These are phyloP conservation scores for Kwoniella dendrophila DNA, from an alignment of 768 basidiomycete genomes.

Conservation along the genomic window DNA sequence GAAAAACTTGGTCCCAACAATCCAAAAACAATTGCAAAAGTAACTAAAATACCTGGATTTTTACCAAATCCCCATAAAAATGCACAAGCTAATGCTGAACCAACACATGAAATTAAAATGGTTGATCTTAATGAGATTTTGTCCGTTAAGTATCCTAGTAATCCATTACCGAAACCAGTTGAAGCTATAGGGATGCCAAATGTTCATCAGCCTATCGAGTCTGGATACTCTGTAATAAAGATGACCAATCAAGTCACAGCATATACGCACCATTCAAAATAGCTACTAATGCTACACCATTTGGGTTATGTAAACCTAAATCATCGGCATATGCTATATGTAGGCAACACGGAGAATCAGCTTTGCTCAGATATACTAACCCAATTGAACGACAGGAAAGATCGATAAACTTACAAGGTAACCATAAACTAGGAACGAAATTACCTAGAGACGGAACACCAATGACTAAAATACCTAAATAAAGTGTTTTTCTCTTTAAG, in stretches of 20 bases:
- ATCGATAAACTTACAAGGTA: constrained; percentile 33
- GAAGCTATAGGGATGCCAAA: constrained; percentile 32
- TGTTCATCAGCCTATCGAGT: no score
- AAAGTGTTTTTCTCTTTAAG: constrained; percentile 26
- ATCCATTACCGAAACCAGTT: constrained; percentile 43
- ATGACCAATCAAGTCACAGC: no score
- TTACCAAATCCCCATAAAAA: constrained; percentile 53
- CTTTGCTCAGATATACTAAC: neutral
- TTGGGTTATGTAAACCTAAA: constrained; percentile 31
- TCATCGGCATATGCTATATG: constrained; percentile 43
- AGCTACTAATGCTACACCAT: constrained; percentile 44
- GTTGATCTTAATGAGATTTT: constrained; percentile 32
- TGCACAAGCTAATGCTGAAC: constrained; percentile 39
- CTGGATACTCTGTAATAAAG: no score
- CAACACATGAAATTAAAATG: constrained; percentile 42
- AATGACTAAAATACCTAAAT: constrained; percentile 33
- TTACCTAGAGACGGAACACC: constrained; percentile 44
- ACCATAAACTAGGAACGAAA: constrained; percentile 48
- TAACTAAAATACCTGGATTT: constrained; percentile 26
- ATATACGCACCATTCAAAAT: constrained; percentile 45
- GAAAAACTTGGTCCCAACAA: constrained; percentile 43
- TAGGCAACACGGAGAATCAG: neutral
- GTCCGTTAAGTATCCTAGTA: constrained; percentile 47
- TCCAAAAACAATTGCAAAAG: constrained; percentile 46
- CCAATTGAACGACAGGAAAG: no score